Evolutionary conservation across 164 flowering plant genomes (phyloP), one percentile per base, ranked within the genome.

Genomic region (Pachysandra terminalis): DNA sequence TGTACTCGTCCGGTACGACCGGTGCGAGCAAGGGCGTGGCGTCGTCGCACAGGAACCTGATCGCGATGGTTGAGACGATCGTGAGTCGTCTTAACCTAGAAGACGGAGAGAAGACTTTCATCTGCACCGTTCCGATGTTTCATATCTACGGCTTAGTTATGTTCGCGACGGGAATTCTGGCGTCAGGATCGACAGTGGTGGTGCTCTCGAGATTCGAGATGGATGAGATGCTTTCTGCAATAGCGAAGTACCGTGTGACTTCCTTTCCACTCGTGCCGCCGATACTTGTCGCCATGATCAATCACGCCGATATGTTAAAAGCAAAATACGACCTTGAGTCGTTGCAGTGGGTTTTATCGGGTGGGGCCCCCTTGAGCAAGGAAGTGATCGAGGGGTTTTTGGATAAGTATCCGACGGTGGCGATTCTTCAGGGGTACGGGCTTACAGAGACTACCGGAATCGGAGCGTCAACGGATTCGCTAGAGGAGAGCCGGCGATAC

Each of bases 1-100:
- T 94, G 6, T 94, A 91, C 82, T 94, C 98, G 13, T 94, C 98
- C 0, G 97, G 98, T 9, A 94, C 96, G 1, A 94, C 98, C n/a
- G 97, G 98, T 4, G 80, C 81, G 51, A 91, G 98, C 77, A 94
- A 94, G 66, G 98, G 98, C 12, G 97, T 94, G 27, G 81, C 78
- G 8, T 85, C 88, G 9, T 83, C 97, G 0, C 98, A 94, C 68
- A 59, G 78, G 64, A 91, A 83, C 69, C 77, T 91, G 6, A 94
- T 91, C 17, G 87, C 89, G 14, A 85, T 84, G 90, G 90, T 87
- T 9, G 85, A 83, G 62, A 79, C 80, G 13, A 35, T 89, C 0
- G 12, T 80, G 0, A 24, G 32, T 19, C 76, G 91, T 25, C 85
- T 88, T 66, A 32, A 28, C 0, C 9, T 67, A 15, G 85, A 78